Conservation (phyloP, 148 eudicot genomes). For the Spergularia marina region DNA sequence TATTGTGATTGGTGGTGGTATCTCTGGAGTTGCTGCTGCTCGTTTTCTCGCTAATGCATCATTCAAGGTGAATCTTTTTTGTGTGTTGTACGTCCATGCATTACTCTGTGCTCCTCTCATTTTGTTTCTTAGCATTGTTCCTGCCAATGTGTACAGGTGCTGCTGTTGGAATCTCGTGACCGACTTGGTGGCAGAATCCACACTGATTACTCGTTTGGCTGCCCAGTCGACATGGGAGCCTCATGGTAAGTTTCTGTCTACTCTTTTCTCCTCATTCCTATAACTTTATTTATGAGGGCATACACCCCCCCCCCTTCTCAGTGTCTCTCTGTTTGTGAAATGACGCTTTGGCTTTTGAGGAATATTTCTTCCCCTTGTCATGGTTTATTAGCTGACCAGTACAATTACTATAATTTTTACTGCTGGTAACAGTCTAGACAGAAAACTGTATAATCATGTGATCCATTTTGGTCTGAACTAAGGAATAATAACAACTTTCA, state of each 20-base stretch:
- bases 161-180: slow-evolving; percentile 89
- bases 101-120: neutral
- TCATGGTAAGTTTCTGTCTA: slow-evolving; percentile 61
- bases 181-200: slow-evolving; percentile 96
- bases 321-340: neutral
- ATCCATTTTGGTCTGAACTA: too few relatives aligned
- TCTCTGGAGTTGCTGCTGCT: slow-evolving; percentile 96
- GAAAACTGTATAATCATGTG: too few relatives aligned
- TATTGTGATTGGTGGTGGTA: slow-evolving; percentile 96
- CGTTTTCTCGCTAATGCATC: slow-evolving; percentile 67
- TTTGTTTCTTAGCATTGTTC: slow-evolving; percentile 16
- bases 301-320: neutral
- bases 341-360: neutral
- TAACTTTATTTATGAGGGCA: neutral
- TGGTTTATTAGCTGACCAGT: too few relatives aligned
- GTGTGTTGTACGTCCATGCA: neutral
- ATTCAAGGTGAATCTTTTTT: slow-evolving; percentile 51
- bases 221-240: slow-evolving; percentile 99
- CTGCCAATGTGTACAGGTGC: slow-evolving; percentile 53
- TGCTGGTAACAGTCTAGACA: too few relatives aligned
- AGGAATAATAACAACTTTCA: too few relatives aligned
- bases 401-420: too few relatives aligned
- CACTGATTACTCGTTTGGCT: slow-evolving; percentile 97
- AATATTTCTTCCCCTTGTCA: too few relatives aligned
- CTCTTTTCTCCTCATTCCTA: slow-evolving; percentile 4